These are phyloP conservation scores for Erythrobasidium yunnanense DNA, from an alignment of 768 basidiomycete species.

Conservation along the genomic window DNA sequence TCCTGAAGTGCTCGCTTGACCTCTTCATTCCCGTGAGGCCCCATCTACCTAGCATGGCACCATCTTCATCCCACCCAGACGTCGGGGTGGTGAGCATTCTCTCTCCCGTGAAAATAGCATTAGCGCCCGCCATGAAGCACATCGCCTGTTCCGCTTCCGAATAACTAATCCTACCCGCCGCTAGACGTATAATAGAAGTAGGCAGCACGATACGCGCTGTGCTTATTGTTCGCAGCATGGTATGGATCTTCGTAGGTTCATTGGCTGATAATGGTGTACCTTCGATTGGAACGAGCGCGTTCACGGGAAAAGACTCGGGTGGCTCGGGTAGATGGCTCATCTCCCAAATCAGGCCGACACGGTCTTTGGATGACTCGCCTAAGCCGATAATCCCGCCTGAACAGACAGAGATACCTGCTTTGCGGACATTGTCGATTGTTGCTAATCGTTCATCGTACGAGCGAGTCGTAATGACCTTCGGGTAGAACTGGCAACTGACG, in stretches of 20 bases:
- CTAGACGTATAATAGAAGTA: conserved; percentile 77
- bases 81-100: conserved; percentile 86
- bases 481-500: conserved; percentile 1
- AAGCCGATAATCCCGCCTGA: conserved; percentile 92
- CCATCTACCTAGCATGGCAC: conserved; percentile 85
- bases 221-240: conserved; percentile 82
- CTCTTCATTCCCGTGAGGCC: conserved; percentile 69
- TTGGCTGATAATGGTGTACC: conserved; percentile 89
- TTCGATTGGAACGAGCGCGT: conserved; percentile 87
- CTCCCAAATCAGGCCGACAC: conserved; percentile 88
- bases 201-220: conserved; percentile 89
- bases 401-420: conserved; percentile 93
- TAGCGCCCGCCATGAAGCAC: conserved; percentile 98
- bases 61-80: conserved; percentile 89
- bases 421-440: conserved; percentile 79
- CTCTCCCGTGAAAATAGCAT: conserved; percentile 94
- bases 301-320: conserved; percentile 98
- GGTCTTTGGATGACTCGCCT: conserved; percentile 78
- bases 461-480: conserved; percentile 84
- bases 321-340: conserved; percentile 91
- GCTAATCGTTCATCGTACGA: conserved; percentile 85
- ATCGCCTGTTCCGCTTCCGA: conserved; percentile 86
- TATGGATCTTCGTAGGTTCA: conserved; percentile 64
- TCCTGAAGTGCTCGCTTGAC: conserved; percentile 15
- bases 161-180: conserved; percentile 81